Conservation (phyloP, 345 rosid species). For the Melaleuca quinquenervia region DNA sequence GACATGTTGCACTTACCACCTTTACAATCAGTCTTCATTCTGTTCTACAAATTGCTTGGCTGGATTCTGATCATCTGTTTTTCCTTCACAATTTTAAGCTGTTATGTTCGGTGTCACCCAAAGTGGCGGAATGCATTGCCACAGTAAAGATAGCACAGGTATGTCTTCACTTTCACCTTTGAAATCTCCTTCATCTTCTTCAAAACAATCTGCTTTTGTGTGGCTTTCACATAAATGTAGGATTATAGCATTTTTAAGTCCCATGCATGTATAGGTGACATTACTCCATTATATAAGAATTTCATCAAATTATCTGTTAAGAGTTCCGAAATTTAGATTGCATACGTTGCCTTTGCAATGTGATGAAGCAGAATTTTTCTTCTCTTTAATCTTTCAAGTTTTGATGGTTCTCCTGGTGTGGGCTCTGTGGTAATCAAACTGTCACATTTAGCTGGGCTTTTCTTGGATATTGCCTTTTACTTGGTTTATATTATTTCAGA, state of each 20-base stretch:
- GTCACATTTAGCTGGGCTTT: background rate
- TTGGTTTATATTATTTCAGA: background rate
- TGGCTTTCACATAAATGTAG: background rate
- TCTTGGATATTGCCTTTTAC: background rate
- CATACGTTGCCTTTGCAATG: background rate
- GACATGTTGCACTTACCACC: background rate
- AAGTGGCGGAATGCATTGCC: slow-evolving; percentile 53
- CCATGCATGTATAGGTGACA: background rate
- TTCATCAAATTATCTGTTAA: background rate
- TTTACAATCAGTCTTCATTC: background rate
- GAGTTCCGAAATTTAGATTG: background rate
- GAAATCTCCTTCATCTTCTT: background rate
- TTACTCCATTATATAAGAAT: background rate
- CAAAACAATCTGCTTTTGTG: background rate
- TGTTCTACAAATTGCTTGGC: background rate
- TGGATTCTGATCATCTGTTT: slow-evolving; percentile 1
- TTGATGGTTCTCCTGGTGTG: background rate
- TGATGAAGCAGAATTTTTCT: background rate
- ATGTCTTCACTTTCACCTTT: slow-evolving; percentile 1
- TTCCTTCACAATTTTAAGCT: slow-evolving; percentile 34
- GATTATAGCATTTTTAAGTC: background rate
- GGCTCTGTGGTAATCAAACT: background rate
- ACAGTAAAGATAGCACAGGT: slow-evolving; percentile 93
- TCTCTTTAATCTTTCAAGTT: background rate
- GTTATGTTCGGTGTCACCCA: slow-evolving; percentile 42